Conservation (phyloP, 2,329 filamentous ascomycete species). For the Fusarium secorum region DNA sequence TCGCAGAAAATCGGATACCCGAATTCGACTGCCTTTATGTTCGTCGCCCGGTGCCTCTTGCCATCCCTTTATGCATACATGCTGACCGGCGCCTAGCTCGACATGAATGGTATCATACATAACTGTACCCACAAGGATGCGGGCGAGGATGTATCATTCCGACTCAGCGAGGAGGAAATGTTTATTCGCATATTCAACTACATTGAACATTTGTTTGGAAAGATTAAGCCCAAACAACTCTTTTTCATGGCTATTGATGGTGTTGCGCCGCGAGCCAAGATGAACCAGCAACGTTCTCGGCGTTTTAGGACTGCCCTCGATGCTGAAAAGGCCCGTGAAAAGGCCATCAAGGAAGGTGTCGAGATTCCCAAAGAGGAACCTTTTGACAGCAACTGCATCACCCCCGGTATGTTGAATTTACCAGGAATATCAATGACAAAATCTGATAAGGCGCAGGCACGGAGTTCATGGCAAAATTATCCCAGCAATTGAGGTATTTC, state of each 20-base stretch:
- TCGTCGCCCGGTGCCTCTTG: conserved; percentile 43
- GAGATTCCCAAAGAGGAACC: conserved; percentile 95
- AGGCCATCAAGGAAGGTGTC: conserved; percentile 86
- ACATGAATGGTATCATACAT: conserved; percentile 99
- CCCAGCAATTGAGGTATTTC: conserved; percentile 94
- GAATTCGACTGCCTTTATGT: conserved; percentile 98
- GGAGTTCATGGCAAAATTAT: conserved; percentile 97
- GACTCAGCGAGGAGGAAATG: conserved; percentile 98
- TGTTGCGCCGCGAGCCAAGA: conserved; percentile 96
- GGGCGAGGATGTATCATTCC: conserved; percentile 83
- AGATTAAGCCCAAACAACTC: conserved; percentile 97
- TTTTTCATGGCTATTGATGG: conserved; percentile 99
- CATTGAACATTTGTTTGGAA: conserved; percentile 97
- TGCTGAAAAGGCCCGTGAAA: conserved; percentile 86
- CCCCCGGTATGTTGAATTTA: conserved; percentile 67
- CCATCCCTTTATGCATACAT: conserved; percentile 7
- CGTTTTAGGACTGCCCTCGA: conserved; percentile 95
- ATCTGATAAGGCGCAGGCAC: conserved; percentile 61
- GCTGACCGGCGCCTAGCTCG: conserved; percentile 62
- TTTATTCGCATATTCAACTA: conserved; percentile 99
- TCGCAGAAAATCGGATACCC: conserved; percentile 97
- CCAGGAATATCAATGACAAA: not conserved
- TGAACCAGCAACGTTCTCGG: conserved; percentile 98
- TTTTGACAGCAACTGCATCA: conserved; percentile 99
- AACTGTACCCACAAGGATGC: conserved; percentile 99